A percentile compares a stretch with the other conserved stretches of the same genome.
Conservation (phyloP, 2,329 filamentous ascomycete species). For the Alternaria arborescens region DNA sequence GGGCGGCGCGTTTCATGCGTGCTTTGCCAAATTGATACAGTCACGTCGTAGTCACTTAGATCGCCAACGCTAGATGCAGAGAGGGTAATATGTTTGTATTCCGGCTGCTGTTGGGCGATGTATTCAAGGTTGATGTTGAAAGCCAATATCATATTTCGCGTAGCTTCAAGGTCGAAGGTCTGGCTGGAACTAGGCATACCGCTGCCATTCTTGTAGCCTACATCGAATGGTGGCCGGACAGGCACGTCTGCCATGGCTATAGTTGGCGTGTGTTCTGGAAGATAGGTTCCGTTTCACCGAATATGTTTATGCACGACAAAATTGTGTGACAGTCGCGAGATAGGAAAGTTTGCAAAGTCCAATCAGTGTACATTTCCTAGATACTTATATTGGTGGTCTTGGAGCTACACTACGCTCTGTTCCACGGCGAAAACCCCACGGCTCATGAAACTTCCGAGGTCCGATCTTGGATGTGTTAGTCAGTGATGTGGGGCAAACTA, state of each 20-base stretch:
- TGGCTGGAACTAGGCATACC: neutral
- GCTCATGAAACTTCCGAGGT: neutral
- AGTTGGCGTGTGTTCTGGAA: no score
- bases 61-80: no score
- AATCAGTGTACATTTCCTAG: no score
- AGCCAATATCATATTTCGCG: neutral
- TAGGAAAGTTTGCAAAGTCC: no score
- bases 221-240: neutral
- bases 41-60: no score
- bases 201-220: neutral
- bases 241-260: neutral
- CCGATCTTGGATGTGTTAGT: neutral
- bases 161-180: neutral
- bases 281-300: no score
- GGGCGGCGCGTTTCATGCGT: no score
- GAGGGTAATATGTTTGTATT: neutral
- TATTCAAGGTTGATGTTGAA: neutral
- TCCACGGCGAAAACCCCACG: neutral
- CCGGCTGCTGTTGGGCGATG: neutral
- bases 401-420: neutral
- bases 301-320: no score
- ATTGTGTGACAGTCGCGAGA: no score
- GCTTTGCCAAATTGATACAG: no score
- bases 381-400: no score
- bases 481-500: neutral